A percentile compares a stretch with the other conserved stretches of the same genome.
phyloP scores from a whole-genome alignment of 345 rosid species.

The Litchi chinensis region DNA sequence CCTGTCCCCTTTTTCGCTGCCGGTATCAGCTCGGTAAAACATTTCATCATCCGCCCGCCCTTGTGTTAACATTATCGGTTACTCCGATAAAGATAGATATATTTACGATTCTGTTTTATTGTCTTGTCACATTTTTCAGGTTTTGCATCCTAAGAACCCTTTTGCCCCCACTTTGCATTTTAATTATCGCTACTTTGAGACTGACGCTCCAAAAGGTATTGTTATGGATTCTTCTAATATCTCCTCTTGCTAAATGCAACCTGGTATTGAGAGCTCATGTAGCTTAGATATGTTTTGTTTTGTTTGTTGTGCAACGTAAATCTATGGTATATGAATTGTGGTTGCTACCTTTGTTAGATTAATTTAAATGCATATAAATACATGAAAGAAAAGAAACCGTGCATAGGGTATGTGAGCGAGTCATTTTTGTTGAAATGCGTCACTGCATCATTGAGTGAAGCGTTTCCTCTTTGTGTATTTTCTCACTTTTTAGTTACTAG shows the following conservation, averaged over 20 bases:
- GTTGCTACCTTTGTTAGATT: not conserved
- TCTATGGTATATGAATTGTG: not conserved
- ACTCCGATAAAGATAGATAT: not conserved
- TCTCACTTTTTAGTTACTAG: not conserved
- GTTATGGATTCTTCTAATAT: not conserved
- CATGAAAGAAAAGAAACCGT: not conserved
- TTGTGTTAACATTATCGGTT: not conserved
- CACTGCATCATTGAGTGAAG: not conserved
- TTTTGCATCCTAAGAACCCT: constrained; percentile 87
- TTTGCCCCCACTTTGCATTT: constrained; percentile 92
- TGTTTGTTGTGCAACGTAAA: not conserved
- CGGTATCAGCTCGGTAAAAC: constrained; percentile 88
- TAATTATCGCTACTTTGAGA: constrained; percentile 79
- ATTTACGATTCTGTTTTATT: not conserved
- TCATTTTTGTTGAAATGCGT: not conserved
- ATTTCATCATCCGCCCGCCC: not conserved
- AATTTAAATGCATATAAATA: not conserved
- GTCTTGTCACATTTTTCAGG: constrained; percentile 36
- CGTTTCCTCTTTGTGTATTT: not conserved
- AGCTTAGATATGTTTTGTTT: not conserved
- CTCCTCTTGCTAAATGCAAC: not conserved
- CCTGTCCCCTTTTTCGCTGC: constrained; percentile 94
- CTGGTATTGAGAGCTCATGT: not conserved
- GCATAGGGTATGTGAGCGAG: not conserved
- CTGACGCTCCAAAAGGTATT: constrained; percentile 87